Percentiles rank a stretch among this genome's conserved stretches.
These are phyloP conservation scores for Pichia exigua DNA, from an alignment of 805 yeast genomes.

Conservation along the genomic window DNA sequence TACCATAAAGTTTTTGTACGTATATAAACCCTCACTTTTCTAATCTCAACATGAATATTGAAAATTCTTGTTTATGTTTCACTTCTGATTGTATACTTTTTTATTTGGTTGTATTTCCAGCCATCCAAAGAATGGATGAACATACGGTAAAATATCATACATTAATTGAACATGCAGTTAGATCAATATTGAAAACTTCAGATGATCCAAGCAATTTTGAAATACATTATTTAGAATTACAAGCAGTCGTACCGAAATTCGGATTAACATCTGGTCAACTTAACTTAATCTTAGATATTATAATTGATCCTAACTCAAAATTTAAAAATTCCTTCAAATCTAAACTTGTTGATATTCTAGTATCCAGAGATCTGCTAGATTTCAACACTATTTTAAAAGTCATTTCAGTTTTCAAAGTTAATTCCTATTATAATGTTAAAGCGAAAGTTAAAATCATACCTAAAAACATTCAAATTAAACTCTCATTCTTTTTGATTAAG, in stretches of 20 bases:
- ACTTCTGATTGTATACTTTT: not conserved
- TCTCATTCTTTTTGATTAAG: conserved; percentile 15
- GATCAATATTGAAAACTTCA: not conserved
- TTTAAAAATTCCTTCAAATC: conserved; percentile 13
- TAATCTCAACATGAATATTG: not conserved
- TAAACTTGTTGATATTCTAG: conserved; percentile 12
- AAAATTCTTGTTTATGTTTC: not conserved
- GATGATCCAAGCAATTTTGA: conserved; percentile 1
- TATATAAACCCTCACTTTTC: not conserved
- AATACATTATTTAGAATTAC: conserved; percentile 4
- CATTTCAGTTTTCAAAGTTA: conserved; percentile 16
- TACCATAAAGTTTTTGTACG: not conserved
- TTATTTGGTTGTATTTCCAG: no score
- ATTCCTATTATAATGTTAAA: conserved; percentile 18
- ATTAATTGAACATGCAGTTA: conserved; percentile 4
- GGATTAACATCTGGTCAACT: conserved; percentile 18
- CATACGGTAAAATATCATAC: conserved; percentile 9
- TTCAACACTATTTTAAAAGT: conserved; percentile 17
- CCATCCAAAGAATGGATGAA: conserved; percentile 1
- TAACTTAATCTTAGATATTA: conserved; percentile 15
- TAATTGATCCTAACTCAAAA: conserved; percentile 10
- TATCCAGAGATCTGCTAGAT: conserved; percentile 19
- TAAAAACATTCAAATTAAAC: conserved; percentile 14
- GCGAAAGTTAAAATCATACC: conserved; percentile 3
- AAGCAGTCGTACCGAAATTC: conserved; percentile 19